phyloP scores from a whole-genome alignment of 768 basidiomycete species.

The Hirschioporus abietinus region DNA sequence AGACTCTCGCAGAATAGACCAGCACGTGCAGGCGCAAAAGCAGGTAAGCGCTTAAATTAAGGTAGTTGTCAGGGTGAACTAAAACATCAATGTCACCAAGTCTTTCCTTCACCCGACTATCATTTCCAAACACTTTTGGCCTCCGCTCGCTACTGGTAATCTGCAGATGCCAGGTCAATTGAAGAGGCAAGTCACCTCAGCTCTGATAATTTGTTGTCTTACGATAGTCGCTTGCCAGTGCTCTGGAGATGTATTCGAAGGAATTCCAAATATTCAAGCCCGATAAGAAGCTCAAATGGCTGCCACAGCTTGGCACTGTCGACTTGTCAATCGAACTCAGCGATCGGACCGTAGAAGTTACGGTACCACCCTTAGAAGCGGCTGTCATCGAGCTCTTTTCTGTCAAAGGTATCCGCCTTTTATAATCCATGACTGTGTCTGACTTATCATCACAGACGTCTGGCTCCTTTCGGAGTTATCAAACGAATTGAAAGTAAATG shows the following conservation, averaged over 20 bases:
- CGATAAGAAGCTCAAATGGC: slow-evolving; percentile 85
- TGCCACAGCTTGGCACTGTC: slow-evolving; percentile 85
- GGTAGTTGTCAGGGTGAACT: slow-evolving; percentile 1
- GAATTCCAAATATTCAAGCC: slow-evolving; percentile 84
- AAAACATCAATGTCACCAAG: slow-evolving; percentile 28
- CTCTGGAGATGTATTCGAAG: slow-evolving; percentile 70
- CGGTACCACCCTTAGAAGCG: slow-evolving; percentile 86
- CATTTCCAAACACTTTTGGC: slow-evolving; percentile 96
- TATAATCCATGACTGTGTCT: background rate
- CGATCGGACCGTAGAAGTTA: slow-evolving; percentile 70
- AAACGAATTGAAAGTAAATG: slow-evolving; percentile 9
- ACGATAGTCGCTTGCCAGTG: slow-evolving; percentile 31
- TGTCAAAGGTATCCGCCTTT: slow-evolving; percentile 9
- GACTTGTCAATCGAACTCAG: slow-evolving; percentile 74
- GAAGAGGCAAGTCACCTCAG: slow-evolving; percentile 42
- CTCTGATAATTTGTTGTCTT: background rate
- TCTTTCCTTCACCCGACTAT: slow-evolving; percentile 81
- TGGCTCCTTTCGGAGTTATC: background rate
- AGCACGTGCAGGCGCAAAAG: slow-evolving; percentile 75
- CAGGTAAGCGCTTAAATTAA: slow-evolving; percentile 37
- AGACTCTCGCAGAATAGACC: slow-evolving; percentile 86
- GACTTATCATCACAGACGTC: background rate
- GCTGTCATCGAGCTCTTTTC: slow-evolving; percentile 86
- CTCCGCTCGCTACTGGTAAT: slow-evolving; percentile 65
- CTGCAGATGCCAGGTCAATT: slow-evolving; percentile 85